These are phyloP conservation scores for Rhizopogon vinicolor DNA, from an alignment of 768 basidiomycete species.

Conservation along the genomic window DNA sequence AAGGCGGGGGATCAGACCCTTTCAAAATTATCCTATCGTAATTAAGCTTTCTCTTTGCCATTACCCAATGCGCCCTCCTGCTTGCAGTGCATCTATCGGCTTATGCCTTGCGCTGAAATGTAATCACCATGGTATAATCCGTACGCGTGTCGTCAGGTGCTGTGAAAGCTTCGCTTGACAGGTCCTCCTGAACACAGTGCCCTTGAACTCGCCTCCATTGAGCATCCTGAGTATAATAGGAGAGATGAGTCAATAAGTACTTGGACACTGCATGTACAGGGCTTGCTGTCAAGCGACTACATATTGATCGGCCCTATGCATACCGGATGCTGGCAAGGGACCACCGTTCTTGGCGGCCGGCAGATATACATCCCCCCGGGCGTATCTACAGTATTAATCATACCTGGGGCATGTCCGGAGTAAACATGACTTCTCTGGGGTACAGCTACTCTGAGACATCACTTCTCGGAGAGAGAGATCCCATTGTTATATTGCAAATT, in stretches of 20 bases:
- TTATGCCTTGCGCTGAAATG: too few species aligned
- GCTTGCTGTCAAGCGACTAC: too few species aligned
- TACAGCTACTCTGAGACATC: too few species aligned
- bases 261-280: constrained; percentile 41
- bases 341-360: constrained; percentile 60
- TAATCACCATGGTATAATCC: not conserved
- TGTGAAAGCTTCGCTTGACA: constrained; percentile 64
- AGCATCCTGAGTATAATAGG: constrained; percentile 42
- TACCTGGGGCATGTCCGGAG: too few species aligned
- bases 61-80: not conserved
- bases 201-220: constrained; percentile 51
- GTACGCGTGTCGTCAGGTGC: constrained; percentile 38
- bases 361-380: constrained; percentile 79
- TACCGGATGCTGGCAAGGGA: constrained; percentile 68
- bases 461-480: not conserved
- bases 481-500: too few species aligned
- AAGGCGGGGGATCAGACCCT: constrained; percentile 74
- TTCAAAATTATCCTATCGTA: constrained; percentile 42
- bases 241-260: too few species aligned
- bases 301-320: constrained; percentile 56
- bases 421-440: too few species aligned
- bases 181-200: constrained; percentile 39
- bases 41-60: not conserved
- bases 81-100: too few species aligned
- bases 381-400: constrained; percentile 30